Evolutionary conservation across 73 alveolate genomes (phyloP).

Genomic region (Paramecium tetraurelia): DNA sequence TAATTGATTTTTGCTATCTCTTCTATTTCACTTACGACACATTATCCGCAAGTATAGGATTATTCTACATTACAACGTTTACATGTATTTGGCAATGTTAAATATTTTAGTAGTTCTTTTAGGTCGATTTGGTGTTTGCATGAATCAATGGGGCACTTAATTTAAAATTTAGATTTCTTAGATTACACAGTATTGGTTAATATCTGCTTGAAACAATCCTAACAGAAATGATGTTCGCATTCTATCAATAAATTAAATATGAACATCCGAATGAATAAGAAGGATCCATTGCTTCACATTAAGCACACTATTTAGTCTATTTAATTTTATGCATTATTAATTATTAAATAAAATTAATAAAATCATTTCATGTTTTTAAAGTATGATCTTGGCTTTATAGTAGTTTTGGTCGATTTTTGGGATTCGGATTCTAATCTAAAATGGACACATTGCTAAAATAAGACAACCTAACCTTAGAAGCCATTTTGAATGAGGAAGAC

Average conservation of each 20-base stretch:
- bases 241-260: background rate
- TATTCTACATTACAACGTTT: background rate
- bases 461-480: background rate
- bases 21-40: background rate
- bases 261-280: background rate
- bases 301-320: constrained; percentile 12
- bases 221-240: background rate
- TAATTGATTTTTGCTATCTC: constrained; percentile 41
- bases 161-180: background rate
- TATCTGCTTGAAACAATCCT: background rate
- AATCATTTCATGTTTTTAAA: background rate
- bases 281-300: background rate
- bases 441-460: background rate
- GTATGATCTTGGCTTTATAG: background rate
- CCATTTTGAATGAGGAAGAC: constrained; percentile 8
- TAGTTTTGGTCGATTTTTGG: constrained; percentile 15
- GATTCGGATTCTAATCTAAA: background rate
- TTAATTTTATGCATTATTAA: constrained; percentile 24
- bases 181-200: background rate
- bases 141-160: background rate
- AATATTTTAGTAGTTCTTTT: background rate
- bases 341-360: background rate
- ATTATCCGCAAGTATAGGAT: constrained; percentile 23
- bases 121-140: background rate
- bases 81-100: constrained; percentile 19